Conservation (phyloP, 1,139 yeast genomes). For the Protomyces arabidopsidicola region DNA sequence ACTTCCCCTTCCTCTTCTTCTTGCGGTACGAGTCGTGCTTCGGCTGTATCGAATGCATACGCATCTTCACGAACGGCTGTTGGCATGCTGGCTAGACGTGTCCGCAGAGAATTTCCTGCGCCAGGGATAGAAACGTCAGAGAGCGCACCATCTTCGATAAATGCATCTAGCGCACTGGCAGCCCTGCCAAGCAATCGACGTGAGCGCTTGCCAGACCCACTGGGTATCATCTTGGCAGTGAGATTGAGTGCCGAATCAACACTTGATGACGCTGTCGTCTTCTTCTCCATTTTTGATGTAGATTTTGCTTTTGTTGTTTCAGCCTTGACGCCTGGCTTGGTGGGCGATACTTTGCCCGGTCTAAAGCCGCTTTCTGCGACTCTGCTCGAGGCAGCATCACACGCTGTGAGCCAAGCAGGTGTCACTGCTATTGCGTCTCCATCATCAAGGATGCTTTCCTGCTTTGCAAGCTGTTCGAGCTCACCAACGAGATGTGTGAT, state of each 20-base stretch:
- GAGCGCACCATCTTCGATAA: neutral
- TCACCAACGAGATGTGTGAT: neutral
- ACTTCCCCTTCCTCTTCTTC: neutral
- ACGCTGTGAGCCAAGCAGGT: neutral
- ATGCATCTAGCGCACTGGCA: neutral
- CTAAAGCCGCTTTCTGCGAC: neutral
- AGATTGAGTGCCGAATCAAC: neutral
- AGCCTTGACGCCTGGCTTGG: neutral
- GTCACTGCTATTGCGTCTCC: neutral
- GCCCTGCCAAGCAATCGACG: neutral
- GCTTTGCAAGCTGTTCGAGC: neutral
- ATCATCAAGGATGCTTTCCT: neutral
- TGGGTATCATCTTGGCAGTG: neutral
- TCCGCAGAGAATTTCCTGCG: neutral
- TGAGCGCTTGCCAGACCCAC: neutral
- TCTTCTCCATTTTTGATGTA: neutral
- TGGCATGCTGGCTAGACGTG: neutral
- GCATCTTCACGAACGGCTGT: neutral
- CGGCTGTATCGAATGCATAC: neutral
- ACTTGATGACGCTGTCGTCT: neutral
- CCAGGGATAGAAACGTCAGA: neutral
- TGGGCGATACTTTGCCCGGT: neutral
- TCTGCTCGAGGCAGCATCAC: neutral
- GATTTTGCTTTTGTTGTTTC: neutral
- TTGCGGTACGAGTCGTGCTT: neutral